Conservation (phyloP, 768 basidiomycete species). For the Pulveroboletus ravenelii region DNA sequence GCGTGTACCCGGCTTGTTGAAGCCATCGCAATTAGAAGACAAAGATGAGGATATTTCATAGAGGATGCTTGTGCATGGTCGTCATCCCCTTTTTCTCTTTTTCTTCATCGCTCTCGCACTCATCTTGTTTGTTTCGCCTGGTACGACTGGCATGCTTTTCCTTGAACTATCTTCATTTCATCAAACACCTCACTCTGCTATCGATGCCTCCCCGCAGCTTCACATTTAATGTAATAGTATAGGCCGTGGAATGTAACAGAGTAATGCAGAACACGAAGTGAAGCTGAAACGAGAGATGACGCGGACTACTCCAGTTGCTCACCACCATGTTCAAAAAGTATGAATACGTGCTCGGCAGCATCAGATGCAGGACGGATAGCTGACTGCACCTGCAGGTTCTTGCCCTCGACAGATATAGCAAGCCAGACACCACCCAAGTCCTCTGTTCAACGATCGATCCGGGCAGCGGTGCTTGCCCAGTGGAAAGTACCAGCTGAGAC, state of each 20-base stretch:
- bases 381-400: constrained; percentile 47
- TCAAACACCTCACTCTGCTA: constrained; percentile 27
- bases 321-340: constrained; percentile 75
- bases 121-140: constrained; percentile 29
- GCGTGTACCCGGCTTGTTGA: constrained; percentile 97
- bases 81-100: constrained; percentile 16
- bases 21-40: constrained; percentile 91
- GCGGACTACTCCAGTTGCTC: constrained; percentile 5
- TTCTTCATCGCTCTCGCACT: constrained; percentile 13
- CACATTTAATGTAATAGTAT: constrained; percentile 37
- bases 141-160: constrained; percentile 23
- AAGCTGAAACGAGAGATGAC: constrained; percentile 1
- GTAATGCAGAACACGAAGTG: constrained; percentile 26
- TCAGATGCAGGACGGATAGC: neutral
- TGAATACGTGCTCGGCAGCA: constrained; percentile 1
- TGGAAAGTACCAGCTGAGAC: constrained; percentile 78
- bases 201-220: constrained; percentile 29
- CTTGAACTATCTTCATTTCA: constrained; percentile 29
- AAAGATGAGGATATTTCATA: constrained; percentile 75
- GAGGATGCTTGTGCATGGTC: constrained; percentile 26
- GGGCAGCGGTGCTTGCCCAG: constrained; percentile 73
- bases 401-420: constrained; percentile 73
- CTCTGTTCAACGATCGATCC: constrained; percentile 87
- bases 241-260: constrained; percentile 26
- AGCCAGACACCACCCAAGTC: constrained; percentile 90